A percentile compares a stretch with the other conserved stretches of the same genome.
These are phyloP conservation scores for Aspergillus sp. DNA, from an alignment of 2,329 filamentous ascomycete species.

Conservation along the genomic window DNA sequence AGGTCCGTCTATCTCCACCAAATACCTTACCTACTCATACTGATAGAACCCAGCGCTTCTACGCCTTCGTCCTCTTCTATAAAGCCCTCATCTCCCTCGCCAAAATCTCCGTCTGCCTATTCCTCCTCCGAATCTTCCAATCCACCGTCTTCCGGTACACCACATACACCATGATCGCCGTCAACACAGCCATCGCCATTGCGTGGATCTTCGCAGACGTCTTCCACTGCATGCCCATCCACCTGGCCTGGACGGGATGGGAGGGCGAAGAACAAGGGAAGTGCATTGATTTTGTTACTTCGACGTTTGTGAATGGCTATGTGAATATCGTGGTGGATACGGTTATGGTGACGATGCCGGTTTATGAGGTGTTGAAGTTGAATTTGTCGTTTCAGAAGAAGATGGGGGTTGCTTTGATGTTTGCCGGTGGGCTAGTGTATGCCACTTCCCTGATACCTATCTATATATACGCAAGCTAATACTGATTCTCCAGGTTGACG, in stretches of 20 bases:
- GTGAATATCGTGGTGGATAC: conserved; percentile 17
- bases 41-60: conserved; percentile 9
- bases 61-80: conserved; percentile 13
- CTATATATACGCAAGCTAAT: neutral
- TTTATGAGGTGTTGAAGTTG: conserved; percentile 17
- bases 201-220: conserved; percentile 13
- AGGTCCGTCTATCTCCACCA: conserved; percentile 5
- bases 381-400: conserved; percentile 12
- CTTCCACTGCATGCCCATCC: conserved; percentile 15
- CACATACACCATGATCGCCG: conserved; percentile 12
- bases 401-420: conserved; percentile 12
- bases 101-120: conserved; percentile 20
- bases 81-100: conserved; percentile 17
- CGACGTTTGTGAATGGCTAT: conserved; percentile 11
- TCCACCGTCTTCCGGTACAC: conserved; percentile 10
- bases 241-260: conserved; percentile 16
- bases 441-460: neutral
- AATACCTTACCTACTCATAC: neutral
- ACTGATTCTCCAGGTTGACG: neutral
- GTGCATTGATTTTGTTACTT: conserved; percentile 15
- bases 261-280: conserved; percentile 7
- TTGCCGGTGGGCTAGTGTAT: conserved; percentile 14
- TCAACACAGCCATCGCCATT: conserved; percentile 15
- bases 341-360: conserved; percentile 15
- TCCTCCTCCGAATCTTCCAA: conserved; percentile 18